Evolutionary conservation across 108 stramenopile genomes (phyloP).

Genomic region (Skeletonema tropicum): DNA sequence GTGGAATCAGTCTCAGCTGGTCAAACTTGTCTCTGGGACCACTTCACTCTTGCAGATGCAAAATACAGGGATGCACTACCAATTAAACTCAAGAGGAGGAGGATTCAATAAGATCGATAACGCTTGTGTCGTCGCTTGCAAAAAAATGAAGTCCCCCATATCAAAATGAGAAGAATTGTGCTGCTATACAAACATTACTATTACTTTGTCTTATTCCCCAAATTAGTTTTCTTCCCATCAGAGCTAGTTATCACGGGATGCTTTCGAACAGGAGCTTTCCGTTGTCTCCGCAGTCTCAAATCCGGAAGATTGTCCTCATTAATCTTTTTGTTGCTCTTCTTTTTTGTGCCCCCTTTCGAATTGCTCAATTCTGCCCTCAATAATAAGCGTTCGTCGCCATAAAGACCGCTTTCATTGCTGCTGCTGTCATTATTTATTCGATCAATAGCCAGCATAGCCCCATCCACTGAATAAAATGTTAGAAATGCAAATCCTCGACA

Average conservation of each 20-base stretch:
- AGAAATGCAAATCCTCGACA: slow-evolving; percentile 44
- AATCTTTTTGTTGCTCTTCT: slow-evolving; percentile 6
- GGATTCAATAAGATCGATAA: no score
- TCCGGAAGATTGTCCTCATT: slow-evolving; percentile 9
- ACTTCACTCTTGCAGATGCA: no score
- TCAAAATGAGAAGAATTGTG: not conserved
- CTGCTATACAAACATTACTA: not conserved
- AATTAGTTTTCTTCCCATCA: slow-evolving; percentile 14
- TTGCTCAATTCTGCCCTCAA: slow-evolving; percentile 20
- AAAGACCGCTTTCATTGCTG: not conserved
- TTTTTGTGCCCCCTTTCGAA: not conserved
- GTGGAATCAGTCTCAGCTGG: no score
- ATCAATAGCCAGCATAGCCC: slow-evolving; percentile 1
- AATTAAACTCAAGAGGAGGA: no score
- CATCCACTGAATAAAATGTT: slow-evolving; percentile 20
- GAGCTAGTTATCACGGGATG: slow-evolving; percentile 28
- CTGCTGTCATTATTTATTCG: slow-evolving; percentile 4
- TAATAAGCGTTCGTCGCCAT: not conserved
- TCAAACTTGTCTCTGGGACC: no score
- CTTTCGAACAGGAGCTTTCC: slow-evolving; percentile 17
- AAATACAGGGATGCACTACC: no score
- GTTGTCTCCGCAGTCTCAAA: slow-evolving; percentile 19
- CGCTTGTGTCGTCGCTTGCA: no score
- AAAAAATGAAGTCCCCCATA: no score
- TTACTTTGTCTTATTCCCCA: slow-evolving; percentile 27